These are phyloP conservation scores for Raphanus sativus DNA, from an alignment of 345 rosid species.

Conservation along the genomic window DNA sequence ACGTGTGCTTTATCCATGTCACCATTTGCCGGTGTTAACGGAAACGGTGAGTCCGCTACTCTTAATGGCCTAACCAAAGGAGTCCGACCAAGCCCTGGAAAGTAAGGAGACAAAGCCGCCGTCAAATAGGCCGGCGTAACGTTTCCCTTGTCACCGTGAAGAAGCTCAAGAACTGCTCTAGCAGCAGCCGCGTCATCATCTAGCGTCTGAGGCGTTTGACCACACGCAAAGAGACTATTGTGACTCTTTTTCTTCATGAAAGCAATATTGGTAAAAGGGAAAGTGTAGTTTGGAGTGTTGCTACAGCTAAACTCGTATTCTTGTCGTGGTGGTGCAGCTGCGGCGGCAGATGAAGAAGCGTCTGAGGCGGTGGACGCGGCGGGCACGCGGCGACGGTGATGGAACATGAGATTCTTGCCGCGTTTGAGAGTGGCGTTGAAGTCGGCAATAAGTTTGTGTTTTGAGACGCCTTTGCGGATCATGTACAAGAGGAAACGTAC, in stretches of 20 bases:
- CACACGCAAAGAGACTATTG: slow-evolving; percentile 55
- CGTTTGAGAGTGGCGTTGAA: slow-evolving; percentile 78
- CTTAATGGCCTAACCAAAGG: background rate
- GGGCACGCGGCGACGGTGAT: slow-evolving; percentile 38
- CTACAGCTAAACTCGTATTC: slow-evolving; percentile 97
- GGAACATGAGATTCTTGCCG: slow-evolving; percentile 75
- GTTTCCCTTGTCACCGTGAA: slow-evolving; percentile 43
- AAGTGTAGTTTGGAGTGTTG: slow-evolving; percentile 73
- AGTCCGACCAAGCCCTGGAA: slow-evolving; percentile 60
- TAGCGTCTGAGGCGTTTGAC: slow-evolving; percentile 56
- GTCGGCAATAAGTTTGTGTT: slow-evolving; percentile 63
- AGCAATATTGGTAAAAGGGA: slow-evolving; percentile 41
- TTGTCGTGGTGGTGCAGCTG: slow-evolving; percentile 38
- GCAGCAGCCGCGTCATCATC: slow-evolving; percentile 60
- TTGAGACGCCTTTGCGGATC: slow-evolving; percentile 65
- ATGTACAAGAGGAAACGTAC: slow-evolving; percentile 68
- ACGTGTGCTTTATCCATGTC: slow-evolving; percentile 55
- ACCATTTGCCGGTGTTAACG: slow-evolving; percentile 25
- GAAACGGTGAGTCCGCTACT: background rate
- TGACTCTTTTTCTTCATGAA: slow-evolving; percentile 44
- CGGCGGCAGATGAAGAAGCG: slow-evolving; percentile 32
- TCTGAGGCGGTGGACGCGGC: slow-evolving; percentile 14
- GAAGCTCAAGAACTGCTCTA: slow-evolving; percentile 58
- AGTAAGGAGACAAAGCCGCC: slow-evolving; percentile 68
- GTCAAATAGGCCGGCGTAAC: slow-evolving; percentile 25